Base-by-base conservation (phyloP, 768 basidiomycete genomes). In the Phaffia australis region DNA sequence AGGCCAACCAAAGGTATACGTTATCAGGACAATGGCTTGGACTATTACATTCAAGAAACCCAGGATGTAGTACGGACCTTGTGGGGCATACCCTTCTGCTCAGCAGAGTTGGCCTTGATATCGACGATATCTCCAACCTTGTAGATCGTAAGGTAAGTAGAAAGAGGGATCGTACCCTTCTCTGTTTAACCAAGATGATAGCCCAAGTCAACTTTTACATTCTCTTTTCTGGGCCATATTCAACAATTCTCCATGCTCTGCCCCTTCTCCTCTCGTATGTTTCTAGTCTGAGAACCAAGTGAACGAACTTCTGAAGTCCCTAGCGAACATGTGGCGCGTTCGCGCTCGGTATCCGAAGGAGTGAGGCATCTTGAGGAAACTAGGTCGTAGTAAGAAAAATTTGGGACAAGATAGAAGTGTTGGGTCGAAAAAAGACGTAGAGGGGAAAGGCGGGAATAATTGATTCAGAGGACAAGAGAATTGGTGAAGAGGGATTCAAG, bases 61-160 rank as follows among this genome's bases (percentile, higher is more conserved):
- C 30, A 56, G 18, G 57, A 35, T 3, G 47, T 21, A 21, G 15
- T 49, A 84, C 89, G 72, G 70, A 92, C 91, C 80, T 97, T 97
- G 83, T 97, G 94, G 78, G 93, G 93, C 91, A 98, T 95, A 79
- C 95, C 95, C 87, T 93, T 94, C 85, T 99, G 95, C 80, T 95
- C 89, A 54, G 95, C 89, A 68, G 93, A 84, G 76, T 99, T 98
- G 72, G 94, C 94, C 82, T 95, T 97, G 84, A 99, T 98, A 81
- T 99, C 95, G 73, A 99, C 95, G 73, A 98, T 95, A 77, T 99
- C 95, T 70, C 95, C 95, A 72, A 98, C 85, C 72, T 84, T 84
- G 85, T 87, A 99, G 81, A 85, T 85, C 79, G 87, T 83, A 75
- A 98, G 81, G 85, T 85, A 98, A 25, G 92, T 97, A 71, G 94